Percentiles rank a stretch among this genome's conserved stretches.
phyloP scores from a whole-genome alignment of 2,329 filamentous ascomycete species.

The Pestalotiopsis sp. region DNA sequence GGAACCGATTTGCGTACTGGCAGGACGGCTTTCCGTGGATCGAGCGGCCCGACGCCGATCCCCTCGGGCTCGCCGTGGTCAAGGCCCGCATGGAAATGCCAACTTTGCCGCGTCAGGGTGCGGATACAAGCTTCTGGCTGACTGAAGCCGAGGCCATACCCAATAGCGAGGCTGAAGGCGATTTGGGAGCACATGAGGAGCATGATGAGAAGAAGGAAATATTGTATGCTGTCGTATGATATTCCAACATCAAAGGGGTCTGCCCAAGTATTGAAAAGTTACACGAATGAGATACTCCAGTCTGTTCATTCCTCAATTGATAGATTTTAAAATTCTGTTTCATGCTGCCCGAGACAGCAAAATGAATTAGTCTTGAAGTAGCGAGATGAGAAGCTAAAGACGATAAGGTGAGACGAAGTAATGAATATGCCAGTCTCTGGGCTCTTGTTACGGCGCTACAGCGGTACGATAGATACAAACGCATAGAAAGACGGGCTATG shows the following conservation, averaged over 20 bases:
- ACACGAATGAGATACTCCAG: too few relatives aligned
- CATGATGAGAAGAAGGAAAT: neutral
- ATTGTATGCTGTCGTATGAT: neutral
- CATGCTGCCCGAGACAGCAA: too few relatives aligned
- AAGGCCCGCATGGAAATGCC: neutral
- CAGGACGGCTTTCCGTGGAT: neutral
- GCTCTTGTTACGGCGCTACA: too few relatives aligned
- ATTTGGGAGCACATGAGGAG: neutral
- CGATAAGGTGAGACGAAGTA: too few relatives aligned
- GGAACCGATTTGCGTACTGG: neutral
- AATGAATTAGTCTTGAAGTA: too few relatives aligned
- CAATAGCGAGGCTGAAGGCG: neutral
- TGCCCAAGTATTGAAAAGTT: neutral
- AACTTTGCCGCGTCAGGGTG: neutral
- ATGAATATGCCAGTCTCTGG: too few relatives aligned
- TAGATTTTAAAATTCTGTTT: too few relatives aligned
- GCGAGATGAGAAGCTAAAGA: too few relatives aligned
- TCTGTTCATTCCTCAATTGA: too few relatives aligned
- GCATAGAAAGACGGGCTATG: neutral
- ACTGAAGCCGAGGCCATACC: neutral
- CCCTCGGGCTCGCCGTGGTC: neutral
- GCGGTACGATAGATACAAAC: neutral
- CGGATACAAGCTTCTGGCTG: neutral
- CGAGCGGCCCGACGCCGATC: neutral
- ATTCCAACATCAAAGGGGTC: neutral